A percentile compares a stretch with the other conserved stretches of the same genome.
These are phyloP conservation scores for Ramichloridium luteum DNA, from an alignment of 2,329 filamentous ascomycete species.

Conservation along the genomic window DNA sequence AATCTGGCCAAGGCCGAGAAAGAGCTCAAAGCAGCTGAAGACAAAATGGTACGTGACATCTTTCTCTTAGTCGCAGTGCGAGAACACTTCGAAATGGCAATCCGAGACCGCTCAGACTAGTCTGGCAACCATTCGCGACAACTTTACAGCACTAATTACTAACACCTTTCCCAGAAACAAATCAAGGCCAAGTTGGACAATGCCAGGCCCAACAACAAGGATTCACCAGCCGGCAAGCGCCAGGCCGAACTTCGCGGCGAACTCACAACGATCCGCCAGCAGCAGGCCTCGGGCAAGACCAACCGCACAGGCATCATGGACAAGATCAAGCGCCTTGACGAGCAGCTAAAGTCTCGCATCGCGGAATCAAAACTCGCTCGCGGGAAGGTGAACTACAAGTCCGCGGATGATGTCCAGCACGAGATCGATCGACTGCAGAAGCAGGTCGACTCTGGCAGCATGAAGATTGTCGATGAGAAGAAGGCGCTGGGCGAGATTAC, in stretches of 20 bases:
- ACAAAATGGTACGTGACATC: conserved; percentile 33
- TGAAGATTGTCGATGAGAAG: conserved; percentile 96
- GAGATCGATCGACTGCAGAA: conserved; percentile 71
- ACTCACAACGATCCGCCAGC: conserved; percentile 69
- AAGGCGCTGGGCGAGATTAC: conserved; percentile 79
- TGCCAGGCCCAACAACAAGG: conserved; percentile 69
- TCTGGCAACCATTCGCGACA: too few relatives aligned
- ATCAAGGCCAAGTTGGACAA: conserved; percentile 80
- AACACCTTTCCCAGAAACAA: conserved; percentile 50
- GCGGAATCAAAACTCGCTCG: conserved; percentile 77
- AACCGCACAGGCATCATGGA: conserved; percentile 67
- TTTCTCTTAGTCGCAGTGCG: too few relatives aligned
- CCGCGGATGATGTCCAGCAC: conserved; percentile 70
- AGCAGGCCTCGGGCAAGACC: conserved; percentile 80
- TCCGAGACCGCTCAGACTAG: too few relatives aligned
- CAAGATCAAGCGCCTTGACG: conserved; percentile 84
- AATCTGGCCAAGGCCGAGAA: conserved; percentile 67
- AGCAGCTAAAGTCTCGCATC: conserved; percentile 74
- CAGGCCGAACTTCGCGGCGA: conserved; percentile 75
- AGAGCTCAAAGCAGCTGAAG: conserved; percentile 66
- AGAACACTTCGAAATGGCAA: too few relatives aligned
- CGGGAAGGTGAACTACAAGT: conserved; percentile 74
- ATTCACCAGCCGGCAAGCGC: conserved; percentile 67
- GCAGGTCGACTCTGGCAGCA: conserved; percentile 74
- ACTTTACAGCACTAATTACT: too few relatives aligned